Conservation (phyloP, 257 asterid genomes). For the Solanum ossicruentum region DNA sequence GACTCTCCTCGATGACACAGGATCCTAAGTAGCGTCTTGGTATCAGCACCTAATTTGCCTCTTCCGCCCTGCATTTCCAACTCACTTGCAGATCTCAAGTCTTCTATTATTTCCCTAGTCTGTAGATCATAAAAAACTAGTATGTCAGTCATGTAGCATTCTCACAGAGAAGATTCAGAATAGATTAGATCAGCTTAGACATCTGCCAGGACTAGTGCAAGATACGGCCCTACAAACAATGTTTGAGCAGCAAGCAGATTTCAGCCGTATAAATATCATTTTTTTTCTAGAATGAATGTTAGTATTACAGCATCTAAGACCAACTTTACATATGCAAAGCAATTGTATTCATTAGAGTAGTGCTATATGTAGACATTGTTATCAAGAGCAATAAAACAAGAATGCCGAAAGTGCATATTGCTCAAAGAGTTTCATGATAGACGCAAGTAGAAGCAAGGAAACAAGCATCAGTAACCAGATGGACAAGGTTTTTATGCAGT, state of each 20-base stretch:
- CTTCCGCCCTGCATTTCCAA: slow-evolving; percentile 68
- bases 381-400: neutral
- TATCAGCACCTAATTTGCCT: slow-evolving; percentile 70
- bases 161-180: neutral
- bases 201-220: neutral
- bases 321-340: neutral
- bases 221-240: neutral
- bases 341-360: neutral
- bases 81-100: slow-evolving; percentile 71
- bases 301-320: neutral
- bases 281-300: neutral
- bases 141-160: neutral
- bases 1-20: slow-evolving; percentile 82
- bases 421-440: neutral
- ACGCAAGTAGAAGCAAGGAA: neutral
- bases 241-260: neutral
- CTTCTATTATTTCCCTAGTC: slow-evolving; percentile 89
- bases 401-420: neutral
- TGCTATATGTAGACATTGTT: neutral
- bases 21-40: slow-evolving; percentile 67
- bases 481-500: neutral
- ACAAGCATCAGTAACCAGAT: neutral
- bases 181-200: neutral
- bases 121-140: slow-evolving; percentile 14
- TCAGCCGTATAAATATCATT: neutral